Evolutionary conservation across 2,329 filamentous ascomycete species (phyloP), one percentile per base, ranked within the genome.

Genomic region (Talaromyces sp.): DNA sequence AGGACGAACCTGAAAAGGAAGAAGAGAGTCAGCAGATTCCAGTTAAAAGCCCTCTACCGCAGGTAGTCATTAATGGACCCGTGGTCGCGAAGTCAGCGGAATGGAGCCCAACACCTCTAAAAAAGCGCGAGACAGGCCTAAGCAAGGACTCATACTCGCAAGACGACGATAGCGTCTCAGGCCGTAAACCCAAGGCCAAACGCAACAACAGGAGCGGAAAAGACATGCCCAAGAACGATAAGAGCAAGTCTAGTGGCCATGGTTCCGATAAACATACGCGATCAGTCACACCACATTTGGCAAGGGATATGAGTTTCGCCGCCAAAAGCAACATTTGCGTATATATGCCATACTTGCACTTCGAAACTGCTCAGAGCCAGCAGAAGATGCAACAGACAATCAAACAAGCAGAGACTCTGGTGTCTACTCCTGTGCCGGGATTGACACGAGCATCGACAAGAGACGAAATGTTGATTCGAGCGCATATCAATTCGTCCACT

Each of bases 331-430:
- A 69, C 60, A 66, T 74, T 57, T 68, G 70, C 41, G 60, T 71
- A 5, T 80, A 84, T 71, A 85, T 87, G 82, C 84, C 84, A 0
- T 87, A 85, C 63, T 70, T 87, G 3, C 84, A 87, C 65, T 87
- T 85, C 53, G 84, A 87, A 64, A 84, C 83, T 0, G 77, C 84
- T 48, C 73, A 78, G 50, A 73, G 78, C 15, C 75, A 82, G 9
- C 73, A 75, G 53, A 78, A 79, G 63, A 85, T 87, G 84, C 80
- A 81, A 56, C 72, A 78, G 17, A 78, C 81, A 2, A 84, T 82
- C 37, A 68, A 73, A 28, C 67, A 66, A 19, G 70, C 70, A 53
- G 64, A 74, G 66, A 58, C 56, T 50, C 58, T 66, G 11, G 62
- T 58, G 7, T 59, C 66, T 9, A 57, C 62, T 3, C 57, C 52